These are phyloP conservation scores for Sicyos baderoa DNA, from an alignment of 306 rosid species.

Conservation along the genomic window DNA sequence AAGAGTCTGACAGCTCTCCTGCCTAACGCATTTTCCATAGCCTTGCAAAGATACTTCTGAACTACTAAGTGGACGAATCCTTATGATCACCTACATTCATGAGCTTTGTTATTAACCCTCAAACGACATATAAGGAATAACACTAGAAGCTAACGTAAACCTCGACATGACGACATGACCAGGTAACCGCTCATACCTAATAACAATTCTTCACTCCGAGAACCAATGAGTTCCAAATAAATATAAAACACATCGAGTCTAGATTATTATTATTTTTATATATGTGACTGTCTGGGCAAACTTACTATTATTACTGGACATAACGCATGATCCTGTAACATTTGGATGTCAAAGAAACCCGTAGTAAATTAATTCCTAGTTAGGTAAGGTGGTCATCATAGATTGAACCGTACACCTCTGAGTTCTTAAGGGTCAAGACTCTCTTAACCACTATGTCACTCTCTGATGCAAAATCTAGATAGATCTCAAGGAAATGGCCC, in stretches of 20 bases:
- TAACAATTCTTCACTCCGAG: background rate
- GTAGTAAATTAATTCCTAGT: too few relatives aligned
- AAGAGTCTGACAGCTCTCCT: conserved; percentile 67
- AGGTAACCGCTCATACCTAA: background rate
- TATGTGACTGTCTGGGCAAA: too few relatives aligned
- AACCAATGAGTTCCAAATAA: background rate
- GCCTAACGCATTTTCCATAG: conserved; percentile 61
- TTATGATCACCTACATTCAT: conserved; percentile 64
- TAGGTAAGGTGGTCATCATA: too few relatives aligned
- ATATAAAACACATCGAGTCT: background rate
- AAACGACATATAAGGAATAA: background rate
- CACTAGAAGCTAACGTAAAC: background rate
- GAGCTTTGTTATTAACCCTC: background rate
- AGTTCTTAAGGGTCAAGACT: too few relatives aligned
- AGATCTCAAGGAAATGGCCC: background rate
- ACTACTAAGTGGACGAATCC: conserved; percentile 84
- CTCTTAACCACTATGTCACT: too few relatives aligned
- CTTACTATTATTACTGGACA: too few relatives aligned
- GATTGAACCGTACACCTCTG: too few relatives aligned
- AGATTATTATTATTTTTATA: too few relatives aligned
- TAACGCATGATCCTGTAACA: too few relatives aligned
- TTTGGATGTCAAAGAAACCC: too few relatives aligned
- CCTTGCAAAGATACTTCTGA: conserved; percentile 84
- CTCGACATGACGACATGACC: conserved; percentile 1
- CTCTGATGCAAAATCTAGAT: background rate